Evolutionary conservation across 2,329 filamentous ascomycete genomes (phyloP), one percentile per base, ranked within the genome.

Genomic region (Coniochaeta sp.): DNA sequence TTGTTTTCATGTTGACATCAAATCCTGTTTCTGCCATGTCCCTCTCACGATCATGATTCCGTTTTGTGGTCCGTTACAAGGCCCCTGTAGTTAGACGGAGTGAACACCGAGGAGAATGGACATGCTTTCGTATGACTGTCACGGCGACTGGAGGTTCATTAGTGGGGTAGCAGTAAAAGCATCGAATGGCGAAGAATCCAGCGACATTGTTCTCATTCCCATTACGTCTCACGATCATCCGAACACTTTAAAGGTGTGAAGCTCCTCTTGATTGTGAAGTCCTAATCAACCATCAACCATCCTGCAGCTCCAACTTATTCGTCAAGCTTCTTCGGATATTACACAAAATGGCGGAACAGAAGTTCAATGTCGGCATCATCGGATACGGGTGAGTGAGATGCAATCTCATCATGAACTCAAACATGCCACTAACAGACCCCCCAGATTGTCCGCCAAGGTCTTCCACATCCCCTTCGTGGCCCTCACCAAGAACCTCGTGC

Each of bases 401-500:
- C 14, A 22, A 49, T 2, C 4, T 12, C 18, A 8, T 31, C 3
- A 12, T n/a, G 7, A 7, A 32, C 1, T 18, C 10, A 14, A 26
- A 26, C n/a, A 14, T 16, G 14, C 38, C 26, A 53, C 30, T 56
- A 40, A 60, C 59, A n/a, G 28, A 31, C 56, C 18, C 55, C 55
- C 22, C 12, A 81, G 78, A 64, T 62, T 78, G 49, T 82, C 79
- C 1, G 88, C 89, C 68, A 91, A 91, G 65, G 76, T 87, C 70
- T 94, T 92, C 71, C 88, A 94, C 68, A 90, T 92, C 63, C 89
- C 88, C 56, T 87, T 91, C 69, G 78, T 94, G 68, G 71, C 73
- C 50, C 76, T 77, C 27, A 81, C 85, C 0, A 75, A 83, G 6
- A 72, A 79, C 51, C 77, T 91, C 64, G 82, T 76, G 50, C 80